Conservation (phyloP, 352 stramenopile genomes). For the Blastocystis sp. region DNA sequence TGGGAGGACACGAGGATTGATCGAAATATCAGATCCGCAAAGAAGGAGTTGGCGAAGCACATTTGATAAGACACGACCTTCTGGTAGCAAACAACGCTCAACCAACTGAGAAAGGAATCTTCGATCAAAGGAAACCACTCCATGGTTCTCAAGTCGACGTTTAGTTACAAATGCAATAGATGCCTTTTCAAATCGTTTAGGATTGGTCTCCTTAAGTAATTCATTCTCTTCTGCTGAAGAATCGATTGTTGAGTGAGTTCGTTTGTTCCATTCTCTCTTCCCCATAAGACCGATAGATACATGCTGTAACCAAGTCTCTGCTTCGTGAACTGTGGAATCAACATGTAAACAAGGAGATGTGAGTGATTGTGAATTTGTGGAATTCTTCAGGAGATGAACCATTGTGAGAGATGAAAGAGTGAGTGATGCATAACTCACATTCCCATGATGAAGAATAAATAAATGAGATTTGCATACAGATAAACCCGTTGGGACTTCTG, state of each 20-base stretch:
- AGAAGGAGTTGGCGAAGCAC: not conserved
- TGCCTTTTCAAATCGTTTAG: not conserved
- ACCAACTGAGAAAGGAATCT: not conserved
- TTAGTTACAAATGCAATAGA: conserved; percentile 4
- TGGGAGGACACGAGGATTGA: conserved; percentile 1
- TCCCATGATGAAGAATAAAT: not conserved
- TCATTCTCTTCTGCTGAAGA: not conserved
- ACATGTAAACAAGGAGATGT: not conserved
- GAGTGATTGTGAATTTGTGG: not conserved
- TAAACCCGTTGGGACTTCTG: not conserved
- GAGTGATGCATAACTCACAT: not conserved
- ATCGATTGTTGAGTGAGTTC: not conserved
- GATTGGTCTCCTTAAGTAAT: not conserved
- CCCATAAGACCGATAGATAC: not conserved
- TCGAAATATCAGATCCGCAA: not conserved
- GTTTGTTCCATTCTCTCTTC: not conserved
- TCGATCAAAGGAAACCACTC: not conserved
- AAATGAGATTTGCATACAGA: not conserved
- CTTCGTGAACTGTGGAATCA: not conserved
- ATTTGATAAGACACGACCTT: not conserved
- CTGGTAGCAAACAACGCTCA: not conserved
- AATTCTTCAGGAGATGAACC: not conserved
- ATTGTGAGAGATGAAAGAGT: not conserved
- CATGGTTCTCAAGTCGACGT: not conserved
- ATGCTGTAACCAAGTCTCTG: not conserved